Base-by-base conservation (phyloP, 1,284 basidiomycete species). In the Boletus mariae region DNA sequence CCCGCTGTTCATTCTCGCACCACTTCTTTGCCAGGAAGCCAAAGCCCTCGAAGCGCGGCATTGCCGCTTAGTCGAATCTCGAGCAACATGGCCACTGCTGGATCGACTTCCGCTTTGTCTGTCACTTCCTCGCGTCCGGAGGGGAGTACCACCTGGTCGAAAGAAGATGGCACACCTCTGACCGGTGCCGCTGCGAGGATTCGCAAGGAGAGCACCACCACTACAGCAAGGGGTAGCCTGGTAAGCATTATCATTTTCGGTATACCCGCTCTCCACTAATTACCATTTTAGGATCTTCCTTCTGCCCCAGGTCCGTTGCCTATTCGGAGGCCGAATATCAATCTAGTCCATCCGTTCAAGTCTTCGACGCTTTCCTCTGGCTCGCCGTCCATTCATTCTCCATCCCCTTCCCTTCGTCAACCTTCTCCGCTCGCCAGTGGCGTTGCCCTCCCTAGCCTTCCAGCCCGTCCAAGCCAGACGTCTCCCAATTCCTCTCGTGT, bases 311-410 rank as follows among this genome's bases (percentile, higher is more conserved):
- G 74, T 28, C 71, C 77, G 2, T 60, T 83, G 15, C 78, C 79
- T 1, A 83, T 84, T 41, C 76, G 84, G 10, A 72, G 76, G 50
- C 80, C 80, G 0, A 74, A 72, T 28, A 71, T 84, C 31, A 77
- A 75, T 51, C 70, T 77, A 0, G 75, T 83, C 1, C 75, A 83
- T 58, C 82, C 84, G 5, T 89, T 89, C 77, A 89, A 87, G 64
- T 80, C 83, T 4, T 80, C 80, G 44, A 85, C 85, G 0, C 72
- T 89, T 15, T 81, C 82, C 0, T 82, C 79, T 0, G 76, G 76
- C 7, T 79, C 68, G 49, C 77, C 78, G 0, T 78, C 78, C 3
- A 63, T 79, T 0, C 75, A 79, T 59, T 78, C 76, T 0, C 73
- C 77, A 1, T 77, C 77, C 0, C 73, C 78, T 4, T 79, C 78